phyloP scores from a whole-genome alignment of 2,329 filamentous ascomycete species.

The Exserohilum turcica region DNA sequence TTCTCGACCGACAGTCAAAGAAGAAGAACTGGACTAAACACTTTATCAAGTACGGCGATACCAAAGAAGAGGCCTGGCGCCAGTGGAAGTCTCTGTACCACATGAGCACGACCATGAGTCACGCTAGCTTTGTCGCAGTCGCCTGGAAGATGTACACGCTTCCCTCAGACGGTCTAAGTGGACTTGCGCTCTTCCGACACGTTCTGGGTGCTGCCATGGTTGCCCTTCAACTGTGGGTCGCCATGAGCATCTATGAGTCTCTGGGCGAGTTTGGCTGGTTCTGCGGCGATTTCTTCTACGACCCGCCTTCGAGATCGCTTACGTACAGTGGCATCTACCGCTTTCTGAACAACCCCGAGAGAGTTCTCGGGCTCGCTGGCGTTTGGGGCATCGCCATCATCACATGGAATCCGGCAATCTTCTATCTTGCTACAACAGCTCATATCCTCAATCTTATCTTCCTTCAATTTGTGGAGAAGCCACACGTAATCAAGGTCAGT shows the following conservation, averaged over 20 bases:
- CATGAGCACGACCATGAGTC: constrained; percentile 87
- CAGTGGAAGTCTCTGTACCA: constrained; percentile 98
- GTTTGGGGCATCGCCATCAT: constrained; percentile 94
- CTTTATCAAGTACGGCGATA: constrained; percentile 96
- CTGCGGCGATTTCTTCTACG: constrained; percentile 92
- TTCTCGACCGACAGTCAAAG: constrained; percentile 84
- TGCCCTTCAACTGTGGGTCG: constrained; percentile 89
- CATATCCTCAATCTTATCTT: constrained; percentile 86
- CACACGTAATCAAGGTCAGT: constrained; percentile 70
- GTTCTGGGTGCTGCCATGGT: constrained; percentile 81
- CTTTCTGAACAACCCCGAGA: constrained; percentile 96
- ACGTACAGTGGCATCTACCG: constrained; percentile 98
- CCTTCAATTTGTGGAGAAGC: constrained; percentile 90
- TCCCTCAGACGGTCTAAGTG: constrained; percentile 85
- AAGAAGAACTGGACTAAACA: constrained; percentile 95
- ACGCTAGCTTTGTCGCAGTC: constrained; percentile 84
- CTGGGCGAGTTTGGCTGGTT: constrained; percentile 94
- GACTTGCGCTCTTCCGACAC: constrained; percentile 84
- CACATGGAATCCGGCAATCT: constrained; percentile 85
- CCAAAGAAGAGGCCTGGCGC: constrained; percentile 86
- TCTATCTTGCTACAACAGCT: constrained; percentile 81
- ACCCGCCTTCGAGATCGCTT: constrained; percentile 76
- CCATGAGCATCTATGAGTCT: constrained; percentile 90
- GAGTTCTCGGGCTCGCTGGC: constrained; percentile 90
- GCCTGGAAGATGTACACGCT: constrained; percentile 95